A percentile compares a stretch with the other conserved stretches of the same genome.
These are phyloP conservation scores for Wickerhamiella alocasiicola DNA, from an alignment of 805 yeast genomes.

Conservation along the genomic window DNA sequence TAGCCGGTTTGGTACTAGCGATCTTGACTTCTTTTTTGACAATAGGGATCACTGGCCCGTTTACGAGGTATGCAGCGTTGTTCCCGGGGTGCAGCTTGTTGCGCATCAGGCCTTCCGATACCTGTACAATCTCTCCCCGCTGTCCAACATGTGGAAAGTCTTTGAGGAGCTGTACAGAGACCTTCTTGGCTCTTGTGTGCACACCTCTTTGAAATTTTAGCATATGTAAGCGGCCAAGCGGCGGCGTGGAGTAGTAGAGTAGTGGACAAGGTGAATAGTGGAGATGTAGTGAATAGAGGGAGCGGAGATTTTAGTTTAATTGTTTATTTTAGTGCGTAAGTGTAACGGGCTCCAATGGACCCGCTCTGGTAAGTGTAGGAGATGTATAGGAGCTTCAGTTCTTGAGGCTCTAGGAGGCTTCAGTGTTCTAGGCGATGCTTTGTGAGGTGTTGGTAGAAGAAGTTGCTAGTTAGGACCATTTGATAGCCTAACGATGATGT, in stretches of 20 bases:
- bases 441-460: no score
- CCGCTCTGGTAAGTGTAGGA: no score
- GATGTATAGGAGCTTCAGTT: no score
- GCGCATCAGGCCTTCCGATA: conserved; percentile 72
- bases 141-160: conserved; percentile 54
- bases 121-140: conserved; percentile 61
- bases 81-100: conserved; percentile 57
- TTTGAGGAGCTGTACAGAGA: conserved; percentile 62
- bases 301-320: no score
- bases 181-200: conserved; percentile 24
- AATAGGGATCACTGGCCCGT: conserved; percentile 23
- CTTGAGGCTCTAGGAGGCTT: no score
- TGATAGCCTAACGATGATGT: conserved; percentile 61
- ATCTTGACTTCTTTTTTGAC: conserved; percentile 1
- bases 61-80: conserved; percentile 58
- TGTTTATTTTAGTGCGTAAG: no score
- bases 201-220: conserved; percentile 13
- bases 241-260: background rate
- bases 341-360: no score
- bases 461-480: no score
- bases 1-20: background rate
- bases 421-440: no score
- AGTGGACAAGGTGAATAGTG: no score
- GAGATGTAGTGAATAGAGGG: no score
- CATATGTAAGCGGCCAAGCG: conserved; percentile 4